Evolutionary conservation across 2,329 filamentous ascomycete genomes (phyloP).

Genomic region (Emergomyces pasteurianus): DNA sequence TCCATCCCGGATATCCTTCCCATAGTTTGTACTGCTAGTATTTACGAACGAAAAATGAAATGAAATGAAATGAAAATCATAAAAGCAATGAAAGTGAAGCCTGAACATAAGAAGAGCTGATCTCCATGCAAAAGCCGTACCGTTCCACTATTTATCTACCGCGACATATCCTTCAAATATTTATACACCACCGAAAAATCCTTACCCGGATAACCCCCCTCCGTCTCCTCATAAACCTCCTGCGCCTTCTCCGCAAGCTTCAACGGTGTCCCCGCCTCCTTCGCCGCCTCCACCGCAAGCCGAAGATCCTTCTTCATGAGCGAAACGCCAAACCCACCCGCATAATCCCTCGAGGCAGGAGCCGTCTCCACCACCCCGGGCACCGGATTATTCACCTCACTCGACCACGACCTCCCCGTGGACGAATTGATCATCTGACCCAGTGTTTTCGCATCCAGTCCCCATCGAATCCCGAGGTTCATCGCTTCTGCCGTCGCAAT

Average conservation of each 20-base stretch:
- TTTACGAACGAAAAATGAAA: background rate
- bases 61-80: background rate
- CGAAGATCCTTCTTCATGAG: slow-evolving; percentile 73
- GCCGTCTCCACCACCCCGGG: slow-evolving; percentile 66
- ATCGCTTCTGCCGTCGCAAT: slow-evolving; percentile 57
- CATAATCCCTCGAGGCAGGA: slow-evolving; percentile 64
- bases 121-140: background rate
- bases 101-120: background rate
- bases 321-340: slow-evolving; percentile 62
- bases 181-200: slow-evolving; percentile 77
- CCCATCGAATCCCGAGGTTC: slow-evolving; percentile 53
- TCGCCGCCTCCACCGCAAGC: slow-evolving; percentile 60
- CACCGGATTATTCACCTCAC: slow-evolving; percentile 90
- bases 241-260: slow-evolving; percentile 52
- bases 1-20: background rate
- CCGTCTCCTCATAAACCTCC: slow-evolving; percentile 56
- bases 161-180: slow-evolving; percentile 39
- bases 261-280: slow-evolving; percentile 53
- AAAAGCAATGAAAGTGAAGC: background rate
- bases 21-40: too few relatives aligned
- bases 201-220: slow-evolving; percentile 51
- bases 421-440: slow-evolving; percentile 84
- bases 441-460: slow-evolving; percentile 53
- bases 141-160: background rate
- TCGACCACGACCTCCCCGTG: slow-evolving; percentile 93